These are phyloP conservation scores for Auriculariales sp. DNA, from an alignment of 768 basidiomycete species.

Conservation along the genomic window DNA sequence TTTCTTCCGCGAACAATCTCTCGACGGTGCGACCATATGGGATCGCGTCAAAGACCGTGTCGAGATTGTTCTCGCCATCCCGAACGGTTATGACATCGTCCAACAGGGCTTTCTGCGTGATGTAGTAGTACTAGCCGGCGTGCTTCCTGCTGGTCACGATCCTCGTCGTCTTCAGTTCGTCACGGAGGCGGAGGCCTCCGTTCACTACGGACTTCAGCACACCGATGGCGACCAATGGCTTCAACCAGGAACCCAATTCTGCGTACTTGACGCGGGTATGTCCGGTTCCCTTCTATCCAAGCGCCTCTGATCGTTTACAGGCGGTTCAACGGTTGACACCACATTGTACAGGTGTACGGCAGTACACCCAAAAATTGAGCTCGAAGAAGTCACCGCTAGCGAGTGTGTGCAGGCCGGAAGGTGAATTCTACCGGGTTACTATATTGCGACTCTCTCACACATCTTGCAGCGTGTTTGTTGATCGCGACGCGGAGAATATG, in stretches of 20 bases:
- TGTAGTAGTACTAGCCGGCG: neutral
- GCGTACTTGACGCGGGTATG: slow-evolving; percentile 1
- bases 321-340: slow-evolving; percentile 4
- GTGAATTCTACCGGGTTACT: neutral
- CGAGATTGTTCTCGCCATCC: neutral
- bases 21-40: slow-evolving; percentile 3
- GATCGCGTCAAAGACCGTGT: neutral
- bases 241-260: neutral
- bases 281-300: no score
- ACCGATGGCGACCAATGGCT: neutral
- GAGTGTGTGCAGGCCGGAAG: slow-evolving; percentile 4
- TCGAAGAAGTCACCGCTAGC: slow-evolving; percentile 2
- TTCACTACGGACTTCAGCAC: slow-evolving; percentile 3
- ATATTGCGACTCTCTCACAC: neutral
- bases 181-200: slow-evolving; percentile 3
- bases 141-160: neutral
- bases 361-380: neutral
- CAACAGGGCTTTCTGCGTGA: slow-evolving; percentile 1
- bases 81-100: neutral
- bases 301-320: neutral
- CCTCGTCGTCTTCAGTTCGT: slow-evolving; percentile 2
- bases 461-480: neutral
- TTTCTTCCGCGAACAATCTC: slow-evolving; percentile 1
- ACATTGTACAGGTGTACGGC: slow-evolving; percentile 2
- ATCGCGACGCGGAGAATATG: slow-evolving; percentile 1